Conservation (phyloP, 306 rosid genomes). For the Casuarina cunninghamiana region DNA sequence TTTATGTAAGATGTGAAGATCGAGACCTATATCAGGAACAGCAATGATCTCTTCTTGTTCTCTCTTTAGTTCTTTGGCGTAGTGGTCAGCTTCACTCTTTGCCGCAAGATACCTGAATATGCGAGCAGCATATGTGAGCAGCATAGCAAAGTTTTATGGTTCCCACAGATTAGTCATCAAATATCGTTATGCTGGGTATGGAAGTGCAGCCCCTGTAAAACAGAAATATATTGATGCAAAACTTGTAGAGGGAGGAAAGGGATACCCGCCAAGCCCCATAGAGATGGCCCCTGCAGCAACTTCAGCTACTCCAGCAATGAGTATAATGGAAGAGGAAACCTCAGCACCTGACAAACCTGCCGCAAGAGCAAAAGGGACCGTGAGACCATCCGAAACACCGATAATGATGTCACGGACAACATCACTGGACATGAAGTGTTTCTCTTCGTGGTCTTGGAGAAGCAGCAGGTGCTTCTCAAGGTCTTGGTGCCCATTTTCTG, state of each 20-base stretch:
- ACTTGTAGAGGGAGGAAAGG: not conserved
- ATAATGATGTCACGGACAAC: conserved; percentile 65
- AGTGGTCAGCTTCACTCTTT: conserved; percentile 87
- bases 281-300: conserved; percentile 78
- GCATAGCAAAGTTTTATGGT: not conserved
- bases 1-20: not conserved
- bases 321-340: conserved; percentile 59
- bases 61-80: conserved; percentile 67
- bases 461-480: conserved; percentile 48
- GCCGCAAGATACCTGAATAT: conserved; percentile 79
- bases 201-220: too few species aligned
- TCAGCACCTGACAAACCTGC: conserved; percentile 73
- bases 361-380: conserved; percentile 75
- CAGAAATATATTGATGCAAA: not conserved
- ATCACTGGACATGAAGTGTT: conserved; percentile 68
- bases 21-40: conserved; percentile 75
- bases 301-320: conserved; percentile 71
- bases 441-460: conserved; percentile 45
- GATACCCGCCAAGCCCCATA: conserved; percentile 86
- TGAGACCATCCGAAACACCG: conserved; percentile 76
- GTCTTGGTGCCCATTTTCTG: conserved; percentile 18
- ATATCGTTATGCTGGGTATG: too few species aligned
- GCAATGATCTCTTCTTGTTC: conserved; percentile 80
- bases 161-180: too few species aligned
- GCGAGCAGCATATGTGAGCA: not conserved